Conservation (phyloP, 345 rosid genomes). For the Camelina hispida region DNA sequence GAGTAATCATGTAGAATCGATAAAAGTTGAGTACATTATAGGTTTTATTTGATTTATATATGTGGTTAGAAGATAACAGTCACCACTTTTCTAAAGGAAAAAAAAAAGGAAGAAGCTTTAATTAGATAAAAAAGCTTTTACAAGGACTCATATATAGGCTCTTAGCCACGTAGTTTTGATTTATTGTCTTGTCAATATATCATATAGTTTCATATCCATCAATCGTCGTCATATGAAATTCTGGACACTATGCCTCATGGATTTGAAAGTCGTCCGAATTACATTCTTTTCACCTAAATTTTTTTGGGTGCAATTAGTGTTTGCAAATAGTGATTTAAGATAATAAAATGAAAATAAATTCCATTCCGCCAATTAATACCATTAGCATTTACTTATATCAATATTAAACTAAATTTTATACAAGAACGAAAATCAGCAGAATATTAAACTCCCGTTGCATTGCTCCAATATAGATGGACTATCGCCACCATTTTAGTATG, state of each 20-base stretch:
- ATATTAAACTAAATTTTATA: too few species aligned
- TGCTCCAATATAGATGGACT: background rate
- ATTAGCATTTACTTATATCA: background rate
- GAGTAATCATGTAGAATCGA: background rate
- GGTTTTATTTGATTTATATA: background rate
- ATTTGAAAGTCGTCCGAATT: background rate
- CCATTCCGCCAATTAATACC: slow-evolving; percentile 3
- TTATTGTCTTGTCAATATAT: slow-evolving; percentile 30
- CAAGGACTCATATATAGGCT: slow-evolving; percentile 4
- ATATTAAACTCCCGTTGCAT: background rate
- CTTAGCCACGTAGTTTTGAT: slow-evolving; percentile 28
- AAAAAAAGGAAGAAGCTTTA: background rate
- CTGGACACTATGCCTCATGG: background rate
- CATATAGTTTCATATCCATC: slow-evolving; percentile 28
- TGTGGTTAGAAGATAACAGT: slow-evolving; percentile 7
- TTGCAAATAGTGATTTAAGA: background rate
- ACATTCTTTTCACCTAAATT: background rate
- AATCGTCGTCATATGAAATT: slow-evolving; percentile 7
- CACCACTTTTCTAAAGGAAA: slow-evolving; percentile 14
- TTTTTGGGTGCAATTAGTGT: background rate
- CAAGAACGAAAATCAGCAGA: background rate
- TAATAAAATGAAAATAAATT: background rate
- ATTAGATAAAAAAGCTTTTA: slow-evolving; percentile 11
- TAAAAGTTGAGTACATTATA: background rate
- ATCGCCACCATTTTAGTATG: background rate